Base-by-base conservation (phyloP, 306 rosid genomes). In the Abrus pulchellus region DNA sequence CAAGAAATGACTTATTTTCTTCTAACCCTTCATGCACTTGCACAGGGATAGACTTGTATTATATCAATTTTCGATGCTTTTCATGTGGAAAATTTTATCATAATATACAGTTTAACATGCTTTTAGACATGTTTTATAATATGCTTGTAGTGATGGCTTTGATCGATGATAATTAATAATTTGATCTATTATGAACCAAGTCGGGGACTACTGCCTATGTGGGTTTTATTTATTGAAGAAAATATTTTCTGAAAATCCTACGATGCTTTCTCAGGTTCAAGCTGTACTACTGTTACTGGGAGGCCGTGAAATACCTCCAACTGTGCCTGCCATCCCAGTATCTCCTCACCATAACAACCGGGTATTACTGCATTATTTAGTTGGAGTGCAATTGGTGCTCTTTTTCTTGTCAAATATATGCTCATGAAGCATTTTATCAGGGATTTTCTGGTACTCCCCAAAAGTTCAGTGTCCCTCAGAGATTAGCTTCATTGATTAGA, bases 401-500 rank as follows among this genome's bases (percentile, higher is more conserved):
- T 83, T 80, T 83, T 86, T 68, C 59, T 76, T 6, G 70, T 82
- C 75, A 80, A 80, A 63, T 56, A 79, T 80, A 76, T 57, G 83
- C 88, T 88, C 71, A 86, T 74, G 81, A 81, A 66, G 74, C 79
- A 56, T 86, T 86, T 76, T 60, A 87, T 81, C 86, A 91, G 97
- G 93, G 84, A 32, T 84, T 74, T 78, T 69, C 87, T 83, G 86
- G 83, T 69, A 78, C 82, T 79, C 91, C 92, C 50, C 86, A 83
- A 78, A 89, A 88, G 68, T 87, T 84, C 74, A 86, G 88, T 43
- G 88, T 90, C 80, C 89, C 97, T 59, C 92, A 90, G 71, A 87
- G 97, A 79, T 63, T 90, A 72, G 97, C 97, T 59, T 90, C 94
- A 34, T 83, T 92, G 84, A 83, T 88, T 81, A 92, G 97, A 80